Evolutionary conservation across 2,329 filamentous ascomycete genomes (phyloP).

Genomic region (Thelonectria blattea): DNA sequence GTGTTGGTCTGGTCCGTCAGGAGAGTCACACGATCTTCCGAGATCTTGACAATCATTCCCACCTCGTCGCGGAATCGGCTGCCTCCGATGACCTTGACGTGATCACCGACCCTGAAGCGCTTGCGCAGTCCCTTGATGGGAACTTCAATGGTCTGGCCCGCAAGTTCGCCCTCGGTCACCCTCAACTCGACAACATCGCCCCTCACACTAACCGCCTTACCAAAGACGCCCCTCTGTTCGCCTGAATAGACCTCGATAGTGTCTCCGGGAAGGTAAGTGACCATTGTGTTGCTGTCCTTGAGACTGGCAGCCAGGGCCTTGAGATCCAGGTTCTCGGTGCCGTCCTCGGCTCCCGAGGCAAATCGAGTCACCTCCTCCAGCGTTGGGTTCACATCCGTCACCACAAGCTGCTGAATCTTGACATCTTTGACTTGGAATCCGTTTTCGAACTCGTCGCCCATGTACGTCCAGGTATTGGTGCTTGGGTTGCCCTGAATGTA

Average conservation of each 20-base stretch:
- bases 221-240: constrained; percentile 90
- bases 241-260: constrained; percentile 96
- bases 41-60: constrained; percentile 94
- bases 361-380: constrained; percentile 97
- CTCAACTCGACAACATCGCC: constrained; percentile 90
- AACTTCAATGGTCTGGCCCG: constrained; percentile 86
- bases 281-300: constrained; percentile 80
- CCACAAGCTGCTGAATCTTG: constrained; percentile 84
- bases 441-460: constrained; percentile 87
- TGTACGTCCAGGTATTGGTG: constrained; percentile 82
- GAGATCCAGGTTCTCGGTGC: constrained; percentile 91
- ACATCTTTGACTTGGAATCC: constrained; percentile 94
- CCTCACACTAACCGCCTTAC: constrained; percentile 83
- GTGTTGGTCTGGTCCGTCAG: constrained; percentile 91
- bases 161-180: constrained; percentile 82
- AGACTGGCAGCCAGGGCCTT: constrained; percentile 88
- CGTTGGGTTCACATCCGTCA: constrained; percentile 89
- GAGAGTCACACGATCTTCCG: constrained; percentile 89
- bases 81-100: constrained; percentile 97
- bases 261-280: constrained; percentile 89
- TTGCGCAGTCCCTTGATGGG: constrained; percentile 92
- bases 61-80: constrained; percentile 95
- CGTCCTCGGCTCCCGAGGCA: constrained; percentile 85
- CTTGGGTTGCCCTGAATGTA: constrained; percentile 71
- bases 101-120: constrained; percentile 89